phyloP scores from a whole-genome alignment of 805 yeast species.

The Yarrowia divulgata region DNA sequence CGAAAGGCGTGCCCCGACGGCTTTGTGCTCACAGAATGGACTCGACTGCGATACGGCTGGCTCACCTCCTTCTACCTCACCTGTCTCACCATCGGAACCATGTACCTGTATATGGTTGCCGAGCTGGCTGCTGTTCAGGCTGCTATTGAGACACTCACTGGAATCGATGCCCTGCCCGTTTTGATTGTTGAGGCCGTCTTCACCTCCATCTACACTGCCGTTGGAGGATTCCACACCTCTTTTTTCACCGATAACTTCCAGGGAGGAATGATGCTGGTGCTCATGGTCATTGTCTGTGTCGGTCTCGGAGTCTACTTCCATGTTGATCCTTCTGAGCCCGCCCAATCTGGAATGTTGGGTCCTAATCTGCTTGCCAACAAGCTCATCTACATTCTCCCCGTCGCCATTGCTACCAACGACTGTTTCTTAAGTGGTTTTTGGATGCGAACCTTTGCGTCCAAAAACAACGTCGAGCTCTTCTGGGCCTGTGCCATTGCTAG shows the following conservation, averaged over 20 bases:
- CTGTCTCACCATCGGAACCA: conserved; percentile 80
- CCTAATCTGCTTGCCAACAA: conserved; percentile 86
- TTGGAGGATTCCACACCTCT: conserved; percentile 90
- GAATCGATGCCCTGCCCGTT: conserved; percentile 77
- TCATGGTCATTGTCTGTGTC: conserved; percentile 72
- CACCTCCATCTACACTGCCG: conserved; percentile 82
- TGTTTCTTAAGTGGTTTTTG: conserved; percentile 92
- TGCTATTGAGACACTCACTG: conserved; percentile 80
- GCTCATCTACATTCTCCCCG: conserved; percentile 78
- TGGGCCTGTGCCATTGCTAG: conserved; percentile 82
- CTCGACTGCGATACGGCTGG: conserved; percentile 78
- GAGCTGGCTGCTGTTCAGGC: conserved; percentile 82
- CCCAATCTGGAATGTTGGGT: conserved; percentile 62
- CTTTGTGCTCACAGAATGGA: conserved; percentile 93
- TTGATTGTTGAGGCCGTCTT: conserved; percentile 86
- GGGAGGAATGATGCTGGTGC: conserved; percentile 71
- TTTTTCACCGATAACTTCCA: conserved; percentile 88
- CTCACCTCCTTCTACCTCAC: conserved; percentile 77
- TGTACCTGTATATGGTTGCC: conserved; percentile 80
- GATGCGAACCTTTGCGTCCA: conserved; percentile 92
- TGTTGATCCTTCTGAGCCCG: conserved; percentile 67
- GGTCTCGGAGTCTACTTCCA: conserved; percentile 79
- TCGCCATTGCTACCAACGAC: conserved; percentile 90
- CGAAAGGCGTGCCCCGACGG: conserved; percentile 85
- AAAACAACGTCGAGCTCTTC: conserved; percentile 72